phyloP scores from a whole-genome alignment of 257 asterid species.

The Solanum virginianum region DNA sequence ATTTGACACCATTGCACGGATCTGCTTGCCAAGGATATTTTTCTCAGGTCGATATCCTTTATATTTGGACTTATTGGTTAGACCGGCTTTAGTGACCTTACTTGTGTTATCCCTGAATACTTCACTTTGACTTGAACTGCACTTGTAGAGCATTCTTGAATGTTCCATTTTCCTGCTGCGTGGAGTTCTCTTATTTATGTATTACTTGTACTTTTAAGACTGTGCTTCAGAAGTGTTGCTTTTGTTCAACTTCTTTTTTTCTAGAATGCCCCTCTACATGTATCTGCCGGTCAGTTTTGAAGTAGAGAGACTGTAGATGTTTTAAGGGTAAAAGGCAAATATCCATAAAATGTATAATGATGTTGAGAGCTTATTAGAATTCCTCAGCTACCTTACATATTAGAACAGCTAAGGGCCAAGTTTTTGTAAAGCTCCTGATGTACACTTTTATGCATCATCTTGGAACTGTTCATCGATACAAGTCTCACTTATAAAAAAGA shows the following conservation, averaged over 20 bases:
- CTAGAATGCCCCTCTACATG: neutral
- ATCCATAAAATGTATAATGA: neutral
- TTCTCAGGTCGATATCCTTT: conserved; percentile 59
- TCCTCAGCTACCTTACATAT: neutral
- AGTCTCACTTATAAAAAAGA: neutral
- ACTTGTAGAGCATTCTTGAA: neutral
- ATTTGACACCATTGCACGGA: conserved; percentile 78
- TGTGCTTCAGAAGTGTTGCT: neutral
- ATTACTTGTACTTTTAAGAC: neutral
- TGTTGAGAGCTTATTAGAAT: neutral
- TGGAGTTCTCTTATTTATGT: neutral
- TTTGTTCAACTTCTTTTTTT: neutral
- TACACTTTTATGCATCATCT: neutral
- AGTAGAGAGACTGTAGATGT: neutral
- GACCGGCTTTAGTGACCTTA: neutral
- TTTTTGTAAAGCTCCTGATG: neutral
- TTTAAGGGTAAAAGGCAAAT: neutral
- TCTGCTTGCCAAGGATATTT: conserved; percentile 97
- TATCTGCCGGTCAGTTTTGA: neutral
- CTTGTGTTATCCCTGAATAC: neutral
- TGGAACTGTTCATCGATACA: neutral
- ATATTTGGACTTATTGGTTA: neutral
- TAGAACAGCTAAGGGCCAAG: neutral
- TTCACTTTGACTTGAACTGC: neutral
- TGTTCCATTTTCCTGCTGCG: neutral